Percentiles rank a stretch among this genome's conserved stretches.
phyloP scores from a whole-genome alignment of 306 rosid genomes.

The Inga oerstediana region DNA sequence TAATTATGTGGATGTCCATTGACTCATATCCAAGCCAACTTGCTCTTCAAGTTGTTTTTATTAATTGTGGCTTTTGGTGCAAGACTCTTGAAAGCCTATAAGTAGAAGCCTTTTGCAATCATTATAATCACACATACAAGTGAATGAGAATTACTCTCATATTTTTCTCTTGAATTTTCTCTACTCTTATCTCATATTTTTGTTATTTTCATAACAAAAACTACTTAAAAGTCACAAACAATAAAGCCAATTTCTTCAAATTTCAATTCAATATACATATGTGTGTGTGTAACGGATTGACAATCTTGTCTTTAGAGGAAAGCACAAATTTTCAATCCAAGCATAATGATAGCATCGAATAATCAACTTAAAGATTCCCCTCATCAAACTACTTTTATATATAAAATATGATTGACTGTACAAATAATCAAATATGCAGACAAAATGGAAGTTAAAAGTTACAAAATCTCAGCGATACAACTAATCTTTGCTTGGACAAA shows the following conservation, averaged over 20 bases:
- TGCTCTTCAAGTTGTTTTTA: too few species aligned
- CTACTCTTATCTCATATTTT: too few species aligned
- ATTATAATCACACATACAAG: too few species aligned
- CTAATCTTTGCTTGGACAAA: slow-evolving; percentile 57
- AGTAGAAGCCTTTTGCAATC: too few species aligned
- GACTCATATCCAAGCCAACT: too few species aligned
- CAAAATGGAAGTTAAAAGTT: slow-evolving; percentile 13
- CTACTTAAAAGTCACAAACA: not conserved
- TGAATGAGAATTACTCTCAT: too few species aligned
- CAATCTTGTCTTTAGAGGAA: not conserved
- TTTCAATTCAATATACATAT: too few species aligned
- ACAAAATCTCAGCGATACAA: slow-evolving; percentile 32
- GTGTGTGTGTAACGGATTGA: not conserved
- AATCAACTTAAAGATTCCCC: not conserved
- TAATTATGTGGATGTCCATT: too few species aligned
- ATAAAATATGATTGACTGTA: slow-evolving; percentile 29
- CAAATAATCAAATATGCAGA: slow-evolving; percentile 7
- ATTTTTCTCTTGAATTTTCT: too few species aligned
- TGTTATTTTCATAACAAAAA: too few species aligned
- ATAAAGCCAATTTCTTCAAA: not conserved
- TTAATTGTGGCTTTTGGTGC: too few species aligned
- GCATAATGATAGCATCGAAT: not conserved
- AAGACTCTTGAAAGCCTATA: too few species aligned
- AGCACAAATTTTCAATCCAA: not conserved
- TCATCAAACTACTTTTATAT: not conserved